Evolutionary conservation across 495 filamentous ascomycete species (phyloP).

Genomic region (Parachaetomium inaequale): DNA sequence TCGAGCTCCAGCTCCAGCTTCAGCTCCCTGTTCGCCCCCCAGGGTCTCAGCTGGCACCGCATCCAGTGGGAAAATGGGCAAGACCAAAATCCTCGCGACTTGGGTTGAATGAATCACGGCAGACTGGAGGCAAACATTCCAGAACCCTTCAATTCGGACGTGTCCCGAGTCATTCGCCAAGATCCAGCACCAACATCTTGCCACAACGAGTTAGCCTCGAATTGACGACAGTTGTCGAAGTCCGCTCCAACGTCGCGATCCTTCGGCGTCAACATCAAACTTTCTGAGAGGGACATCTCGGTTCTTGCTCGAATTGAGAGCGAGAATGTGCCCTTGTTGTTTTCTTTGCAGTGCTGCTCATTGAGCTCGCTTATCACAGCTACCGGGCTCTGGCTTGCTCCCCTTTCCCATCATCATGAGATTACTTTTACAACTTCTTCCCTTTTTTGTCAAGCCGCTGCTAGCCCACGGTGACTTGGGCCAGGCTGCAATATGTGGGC

Average conservation of each 20-base stretch:
- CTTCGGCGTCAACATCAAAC: background rate
- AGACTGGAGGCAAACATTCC: background rate
- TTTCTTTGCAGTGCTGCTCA: background rate
- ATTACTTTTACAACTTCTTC: background rate
- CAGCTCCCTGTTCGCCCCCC: background rate
- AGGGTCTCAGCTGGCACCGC: background rate
- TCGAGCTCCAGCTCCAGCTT: too few species aligned
- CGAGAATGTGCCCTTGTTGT: background rate
- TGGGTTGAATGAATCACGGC: background rate
- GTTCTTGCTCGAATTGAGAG: background rate
- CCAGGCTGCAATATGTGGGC: constrained; percentile 6
- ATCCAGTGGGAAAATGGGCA: background rate
- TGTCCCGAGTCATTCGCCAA: background rate
- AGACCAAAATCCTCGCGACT: background rate
- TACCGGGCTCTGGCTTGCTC: background rate
- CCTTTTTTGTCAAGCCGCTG: background rate
- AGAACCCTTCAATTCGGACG: background rate
- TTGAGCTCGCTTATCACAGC: background rate
- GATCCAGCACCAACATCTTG: background rate
- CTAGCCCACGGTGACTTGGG: constrained; percentile 8
- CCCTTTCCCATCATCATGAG: constrained; percentile 2
- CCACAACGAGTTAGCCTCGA: background rate
- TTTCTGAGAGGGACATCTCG: background rate
- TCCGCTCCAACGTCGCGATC: background rate
- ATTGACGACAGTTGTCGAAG: background rate